phyloP scores from a whole-genome alignment of 2,329 filamentous ascomycete genomes.

The Calonectria ilicicola region DNA sequence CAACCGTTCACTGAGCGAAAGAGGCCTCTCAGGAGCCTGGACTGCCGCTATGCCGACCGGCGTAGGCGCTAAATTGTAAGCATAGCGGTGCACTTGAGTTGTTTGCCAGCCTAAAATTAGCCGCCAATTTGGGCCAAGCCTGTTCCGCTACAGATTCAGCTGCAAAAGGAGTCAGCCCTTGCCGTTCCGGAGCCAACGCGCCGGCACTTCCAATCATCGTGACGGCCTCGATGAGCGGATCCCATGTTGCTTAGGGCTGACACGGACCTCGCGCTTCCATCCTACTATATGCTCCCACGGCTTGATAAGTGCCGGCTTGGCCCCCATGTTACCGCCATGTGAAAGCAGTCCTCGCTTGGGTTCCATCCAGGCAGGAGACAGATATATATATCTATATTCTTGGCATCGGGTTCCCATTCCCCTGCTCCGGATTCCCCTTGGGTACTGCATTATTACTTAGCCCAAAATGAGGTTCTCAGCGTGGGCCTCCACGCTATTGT shows the following conservation, averaged over 20 bases:
- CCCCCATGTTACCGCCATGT: neutral
- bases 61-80: neutral
- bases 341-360: neutral
- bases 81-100: neutral
- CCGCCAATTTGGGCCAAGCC: neutral
- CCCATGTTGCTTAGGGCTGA: neutral
- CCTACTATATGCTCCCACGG: neutral
- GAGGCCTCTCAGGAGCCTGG: neutral
- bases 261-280: neutral
- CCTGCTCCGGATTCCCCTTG: neutral
- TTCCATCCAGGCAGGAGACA: neutral
- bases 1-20: neutral
- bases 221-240: neutral
- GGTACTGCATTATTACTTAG: neutral
- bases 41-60: neutral
- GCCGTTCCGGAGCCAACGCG: neutral
- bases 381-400: too few species aligned
- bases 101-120: neutral
- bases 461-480: slow-evolving; percentile 12
- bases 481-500: slow-evolving; percentile 8
- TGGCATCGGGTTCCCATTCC: too few species aligned
- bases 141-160: neutral
- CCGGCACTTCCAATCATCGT: neutral
- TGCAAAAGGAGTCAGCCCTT: neutral
- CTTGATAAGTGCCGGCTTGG: neutral